phyloP scores from a whole-genome alignment of 2,329 filamentous ascomycete species.

The Sphaerulina vaccinii region DNA sequence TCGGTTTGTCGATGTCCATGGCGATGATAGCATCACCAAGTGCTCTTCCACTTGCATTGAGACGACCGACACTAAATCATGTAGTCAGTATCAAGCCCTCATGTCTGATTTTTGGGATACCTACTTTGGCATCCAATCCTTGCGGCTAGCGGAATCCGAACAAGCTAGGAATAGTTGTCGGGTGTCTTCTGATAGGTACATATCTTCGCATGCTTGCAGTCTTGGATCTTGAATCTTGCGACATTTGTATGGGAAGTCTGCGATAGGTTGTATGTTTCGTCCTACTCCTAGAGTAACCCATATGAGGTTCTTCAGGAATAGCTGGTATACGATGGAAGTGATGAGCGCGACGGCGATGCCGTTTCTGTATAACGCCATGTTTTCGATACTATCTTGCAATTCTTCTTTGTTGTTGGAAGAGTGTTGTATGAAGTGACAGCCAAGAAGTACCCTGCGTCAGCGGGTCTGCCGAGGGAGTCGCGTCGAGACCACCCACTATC shows the following conservation, averaged over 20 bases:
- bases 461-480: too few species aligned
- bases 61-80: constrained; percentile 15
- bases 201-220: constrained; percentile 28
- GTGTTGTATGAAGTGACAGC: too few species aligned
- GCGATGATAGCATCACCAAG: constrained; percentile 27
- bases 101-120: too few species aligned
- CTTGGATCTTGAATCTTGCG: constrained; percentile 22
- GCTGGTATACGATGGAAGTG: constrained; percentile 10
- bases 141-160: constrained; percentile 18
- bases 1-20: constrained; percentile 25
- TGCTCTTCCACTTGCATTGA: constrained; percentile 24
- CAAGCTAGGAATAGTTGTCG: constrained; percentile 28
- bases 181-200: constrained; percentile 28
- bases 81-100: too few species aligned
- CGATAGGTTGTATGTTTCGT: constrained; percentile 24
- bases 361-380: background rate
- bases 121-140: constrained; percentile 28
- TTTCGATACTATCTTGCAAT: background rate
- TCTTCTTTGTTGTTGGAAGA: background rate
- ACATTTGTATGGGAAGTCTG: constrained; percentile 28
- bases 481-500: too few species aligned
- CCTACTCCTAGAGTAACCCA: constrained; percentile 20
- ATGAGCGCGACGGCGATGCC: background rate
- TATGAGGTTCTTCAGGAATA: constrained; percentile 12
- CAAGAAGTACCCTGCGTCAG: too few species aligned